Evolutionary conservation across 2,329 filamentous ascomycete species (phyloP), one percentile per base, ranked within the genome.

Genomic region (Pseudogymnoascus sp.): DNA sequence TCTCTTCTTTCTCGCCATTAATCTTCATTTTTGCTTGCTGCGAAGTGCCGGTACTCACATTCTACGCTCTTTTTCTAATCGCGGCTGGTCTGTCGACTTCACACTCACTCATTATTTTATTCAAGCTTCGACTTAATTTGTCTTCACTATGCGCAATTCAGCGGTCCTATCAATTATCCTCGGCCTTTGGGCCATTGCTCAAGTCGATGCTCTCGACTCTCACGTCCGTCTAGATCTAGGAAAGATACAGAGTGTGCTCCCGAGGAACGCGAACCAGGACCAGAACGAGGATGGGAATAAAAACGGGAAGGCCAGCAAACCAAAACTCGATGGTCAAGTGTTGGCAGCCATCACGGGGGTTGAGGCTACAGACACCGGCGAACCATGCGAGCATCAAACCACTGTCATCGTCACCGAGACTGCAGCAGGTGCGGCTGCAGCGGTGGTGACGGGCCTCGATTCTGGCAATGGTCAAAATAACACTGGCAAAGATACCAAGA

Each of bases 61-160:
- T 21, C 26, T 56, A 56, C 50, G 29, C 50, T 56, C 50, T 56
- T 56, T 56, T 33, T 21, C 50, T 56, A 56, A 56, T 56, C 50
- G 50, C 50, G 50, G 50, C 50, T 56, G 50, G 50, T 56, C 50
- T 56, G 29, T 56, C 50, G 50, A 56, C 50, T 56, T 33, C 29
- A 56, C 50, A 19, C 46, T 53, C 50, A 56, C 29, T 56, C 29
- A 33, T 33, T 56, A 11, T 33, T 56, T 56, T 33, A 33, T 56
- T 56, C 11, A 33, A 56, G 17, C 29, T 21, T 9, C 29, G 19
- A 56, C 5, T 33, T 56, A 56, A 56, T 56, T 53, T n/a, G 3
- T 31, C 26, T n/a, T 53, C 50, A 35, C 6, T 19, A 56, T 56
- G 50, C 50, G 50, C 50, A 56, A 56, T 56, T 56, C 29, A 56